Percentiles rank a stretch among this genome's conserved stretches.
Evolutionary conservation across 768 basidiomycete species (phyloP).

Genomic region (Pleurotus pulmonarius): DNA sequence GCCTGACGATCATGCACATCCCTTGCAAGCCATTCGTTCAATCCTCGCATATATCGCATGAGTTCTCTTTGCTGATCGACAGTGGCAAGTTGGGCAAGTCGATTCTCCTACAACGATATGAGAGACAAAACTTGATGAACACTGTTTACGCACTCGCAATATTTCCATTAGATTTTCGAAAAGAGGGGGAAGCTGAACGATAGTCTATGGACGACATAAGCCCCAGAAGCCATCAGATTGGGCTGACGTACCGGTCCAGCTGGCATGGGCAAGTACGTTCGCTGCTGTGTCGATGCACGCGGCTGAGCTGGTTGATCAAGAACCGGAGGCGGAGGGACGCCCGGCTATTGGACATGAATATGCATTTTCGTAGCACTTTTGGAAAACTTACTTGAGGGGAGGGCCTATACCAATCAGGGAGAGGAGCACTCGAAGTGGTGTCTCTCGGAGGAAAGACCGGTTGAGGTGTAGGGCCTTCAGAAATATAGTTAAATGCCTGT

Average conservation of each 20-base stretch:
- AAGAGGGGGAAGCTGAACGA: constrained; percentile 56
- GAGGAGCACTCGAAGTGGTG: no score
- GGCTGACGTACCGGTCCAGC: constrained; percentile 45
- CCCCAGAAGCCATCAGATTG: neutral
- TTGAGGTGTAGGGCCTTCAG: constrained; percentile 15
- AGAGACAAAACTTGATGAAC: constrained; percentile 3
- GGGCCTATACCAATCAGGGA: neutral
- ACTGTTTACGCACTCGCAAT: constrained; percentile 45
- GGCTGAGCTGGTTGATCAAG: constrained; percentile 18
- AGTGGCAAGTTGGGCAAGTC: constrained; percentile 66
- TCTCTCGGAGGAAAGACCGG: constrained; percentile 16
- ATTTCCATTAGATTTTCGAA: constrained; percentile 72
- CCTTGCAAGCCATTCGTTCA: constrained; percentile 77
- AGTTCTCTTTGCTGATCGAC: constrained; percentile 78
- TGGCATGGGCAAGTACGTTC: constrained; percentile 41
- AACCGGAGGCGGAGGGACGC: constrained; percentile 23
- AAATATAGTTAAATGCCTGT: neutral
- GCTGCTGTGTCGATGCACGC: constrained; percentile 17
- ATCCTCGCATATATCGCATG: constrained; percentile 71
- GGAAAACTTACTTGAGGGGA: constrained; percentile 5
- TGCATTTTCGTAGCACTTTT: neutral
- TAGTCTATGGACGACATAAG: constrained; percentile 35
- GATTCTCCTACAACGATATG: constrained; percentile 56
- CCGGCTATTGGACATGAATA: constrained; percentile 14
- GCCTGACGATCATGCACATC: constrained; percentile 78